A percentile compares a stretch with the other conserved stretches of the same genome.
Conservation (phyloP, 164 flowering plant genomes). For the Hamamelis virginiana region DNA sequence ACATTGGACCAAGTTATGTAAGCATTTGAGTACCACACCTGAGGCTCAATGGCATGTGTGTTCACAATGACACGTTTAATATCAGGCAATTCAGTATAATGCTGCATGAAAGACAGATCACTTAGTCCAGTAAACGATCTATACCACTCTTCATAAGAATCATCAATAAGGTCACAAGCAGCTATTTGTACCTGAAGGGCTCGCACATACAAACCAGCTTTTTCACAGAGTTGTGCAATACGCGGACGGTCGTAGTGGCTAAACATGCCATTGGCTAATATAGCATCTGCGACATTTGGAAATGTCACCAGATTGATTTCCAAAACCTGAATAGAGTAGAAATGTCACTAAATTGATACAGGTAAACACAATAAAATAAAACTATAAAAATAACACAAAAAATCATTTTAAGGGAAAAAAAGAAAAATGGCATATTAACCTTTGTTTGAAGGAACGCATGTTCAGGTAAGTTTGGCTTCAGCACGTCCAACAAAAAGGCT, state of each 20-base stretch:
- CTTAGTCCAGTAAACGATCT: not conserved
- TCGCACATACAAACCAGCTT: conserved; percentile 86
- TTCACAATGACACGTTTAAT: conserved; percentile 96
- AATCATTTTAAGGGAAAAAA: too few relatives aligned
- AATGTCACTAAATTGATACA: not conserved
- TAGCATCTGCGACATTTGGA: conserved; percentile 99
- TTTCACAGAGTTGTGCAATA: conserved; percentile 97
- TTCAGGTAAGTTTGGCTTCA: conserved; percentile 78
- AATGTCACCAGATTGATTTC: conserved; percentile 97
- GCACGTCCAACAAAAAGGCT: conserved; percentile 72
- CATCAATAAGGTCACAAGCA: not conserved
- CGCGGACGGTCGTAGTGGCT: conserved; percentile 98
- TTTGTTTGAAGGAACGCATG: conserved; percentile 74
- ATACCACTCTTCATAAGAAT: conserved; percentile 2
- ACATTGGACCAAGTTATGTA: not conserved
- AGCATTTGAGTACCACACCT: conserved; percentile 45
- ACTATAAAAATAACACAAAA: too few relatives aligned
- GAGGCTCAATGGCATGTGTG: conserved; percentile 99
- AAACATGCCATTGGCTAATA: conserved; percentile 98
- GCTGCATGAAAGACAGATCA: conserved; percentile 53
- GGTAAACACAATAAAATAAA: too few relatives aligned
- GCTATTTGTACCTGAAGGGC: conserved; percentile 70
- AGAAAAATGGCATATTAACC: conserved; percentile 34
- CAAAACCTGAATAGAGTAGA: conserved; percentile 55
- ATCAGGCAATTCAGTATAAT: conserved; percentile 86